Evolutionary conservation across 768 basidiomycete species (phyloP).

Genomic region (Amanita fuliginea): DNA sequence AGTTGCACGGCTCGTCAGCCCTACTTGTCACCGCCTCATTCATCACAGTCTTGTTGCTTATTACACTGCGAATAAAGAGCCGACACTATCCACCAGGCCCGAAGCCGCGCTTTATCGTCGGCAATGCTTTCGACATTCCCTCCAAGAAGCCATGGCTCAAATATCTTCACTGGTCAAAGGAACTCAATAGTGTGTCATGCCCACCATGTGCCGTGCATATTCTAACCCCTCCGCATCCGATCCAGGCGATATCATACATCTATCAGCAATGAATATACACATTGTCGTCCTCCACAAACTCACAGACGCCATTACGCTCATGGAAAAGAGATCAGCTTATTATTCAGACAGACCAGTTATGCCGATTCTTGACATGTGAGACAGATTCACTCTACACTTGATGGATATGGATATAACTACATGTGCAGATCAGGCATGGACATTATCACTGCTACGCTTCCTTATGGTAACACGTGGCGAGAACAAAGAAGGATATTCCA

Average conservation of each 20-base stretch:
- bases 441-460: background rate
- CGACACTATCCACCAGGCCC: conserved; percentile 1
- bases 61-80: background rate
- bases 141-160: conserved; percentile 2
- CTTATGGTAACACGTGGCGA: background rate
- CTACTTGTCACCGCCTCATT: background rate
- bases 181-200: background rate
- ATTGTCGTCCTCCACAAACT: background rate
- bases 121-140: conserved; percentile 2
- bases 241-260: background rate
- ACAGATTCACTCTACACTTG: background rate
- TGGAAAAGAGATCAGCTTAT: background rate
- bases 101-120: background rate
- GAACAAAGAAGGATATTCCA: background rate
- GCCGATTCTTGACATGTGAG: background rate
- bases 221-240: too few species aligned
- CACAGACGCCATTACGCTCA: background rate
- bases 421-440: background rate
- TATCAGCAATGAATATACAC: background rate
- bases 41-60: background rate
- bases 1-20: too few species aligned
- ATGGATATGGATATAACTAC: background rate
- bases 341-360: background rate
- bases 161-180: background rate
- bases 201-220: background rate